Base-by-base conservation (phyloP, 495 filamentous ascomycete genomes). In the Hyaloscypha hepaticicola region DNA sequence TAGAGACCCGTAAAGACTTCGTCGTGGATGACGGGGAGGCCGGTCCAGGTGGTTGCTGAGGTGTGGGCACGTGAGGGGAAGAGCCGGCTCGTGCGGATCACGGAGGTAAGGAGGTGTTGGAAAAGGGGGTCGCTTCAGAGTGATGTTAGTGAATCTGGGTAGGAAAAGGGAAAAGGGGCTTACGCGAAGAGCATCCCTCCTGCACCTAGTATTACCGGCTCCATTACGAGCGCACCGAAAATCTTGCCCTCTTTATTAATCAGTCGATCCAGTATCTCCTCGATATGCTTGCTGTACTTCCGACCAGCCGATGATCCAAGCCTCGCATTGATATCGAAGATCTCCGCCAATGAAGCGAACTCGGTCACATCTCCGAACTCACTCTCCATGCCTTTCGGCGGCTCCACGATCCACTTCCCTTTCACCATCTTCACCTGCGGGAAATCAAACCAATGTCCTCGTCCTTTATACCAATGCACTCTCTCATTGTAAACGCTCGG, bases 1-100 rank as follows among this genome's bases (percentile, higher is more conserved):
- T 90, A 91, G 19, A 93, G 77, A 16, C 90, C 90, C 0, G 89
- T 92, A 77, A 93, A 92, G 33, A 93, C 89, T 73, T 93, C 90
- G 72, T 93, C 90, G 68, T 88, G 87, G 71, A 93, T 80, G 29
- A 93, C 76, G 0, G 90, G 90, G 22, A 93, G 78, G 2, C 90
- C 90, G 2, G 80, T 80, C 90, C 90, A 93, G 48, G 69, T 24
- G 11, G 4, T 19, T 6, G 68, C 64, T 24, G 65, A 59, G 56
- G 68, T 61, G 38, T 68, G 64, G 65, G 25, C 57, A 41, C 25
- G 68, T 16, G 19, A 64, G 52, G 66, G 33, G 70, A 88, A 87
- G 49, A 88, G 77, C 11, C 80, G 65, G 1, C 81, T 74, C 7
- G 75, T 72, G 55, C 90, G 88, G 38, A 90, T 82, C 16, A 86